Base-by-base conservation (phyloP, 1,284 basidiomycete genomes). In the Cutaneotrichosporon sp. region DNA sequence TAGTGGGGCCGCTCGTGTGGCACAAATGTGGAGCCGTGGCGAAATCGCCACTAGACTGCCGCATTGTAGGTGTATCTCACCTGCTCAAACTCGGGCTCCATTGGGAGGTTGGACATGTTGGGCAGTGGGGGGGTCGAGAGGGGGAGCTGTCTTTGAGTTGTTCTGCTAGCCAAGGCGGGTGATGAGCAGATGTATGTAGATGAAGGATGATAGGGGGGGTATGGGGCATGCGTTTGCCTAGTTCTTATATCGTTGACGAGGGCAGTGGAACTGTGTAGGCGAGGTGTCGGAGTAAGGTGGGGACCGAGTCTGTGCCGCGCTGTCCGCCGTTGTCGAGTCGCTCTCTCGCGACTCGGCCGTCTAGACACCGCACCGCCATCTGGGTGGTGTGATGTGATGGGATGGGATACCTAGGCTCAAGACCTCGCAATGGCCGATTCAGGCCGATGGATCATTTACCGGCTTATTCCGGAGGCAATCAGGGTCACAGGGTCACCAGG, bases 61-160 rank as follows among this genome's bases (percentile, higher is more conserved):
- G n/a, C 18, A 22, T 26, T 40, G 23, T 18, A 37, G 30, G 18
- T 10, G 15, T n/a, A 15, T 62, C 68, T 59, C 40, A 76, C 77
- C 74, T 81, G 80, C 73, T 81, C 76, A 75, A 82, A 82, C 69
- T 82, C 80, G 63, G 80, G 79, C 69, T 81, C 80, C 38, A 72
- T 61, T 41, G 79, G 69, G 38, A 76, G 68, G 71, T 75, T 74
- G 64, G 72, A 73, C 68, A 72, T 72, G 55, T 42, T 70, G 55
- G 22, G 12, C n/a, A 43, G 38, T 21, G 48, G 40, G 47, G 51
- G 33, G 46, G 45, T 20, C 15, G 22, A 15, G 14, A 26, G 43
- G 30, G 20, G 12, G 26, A 30, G n/a, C 30, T 45, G 35, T 30
- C 15, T 33, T 45, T 30, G 30, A 44, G 26, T 30, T 30, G 26